Conservation (phyloP, 768 basidiomycete species). For the Phlebiopsis gigantea region DNA sequence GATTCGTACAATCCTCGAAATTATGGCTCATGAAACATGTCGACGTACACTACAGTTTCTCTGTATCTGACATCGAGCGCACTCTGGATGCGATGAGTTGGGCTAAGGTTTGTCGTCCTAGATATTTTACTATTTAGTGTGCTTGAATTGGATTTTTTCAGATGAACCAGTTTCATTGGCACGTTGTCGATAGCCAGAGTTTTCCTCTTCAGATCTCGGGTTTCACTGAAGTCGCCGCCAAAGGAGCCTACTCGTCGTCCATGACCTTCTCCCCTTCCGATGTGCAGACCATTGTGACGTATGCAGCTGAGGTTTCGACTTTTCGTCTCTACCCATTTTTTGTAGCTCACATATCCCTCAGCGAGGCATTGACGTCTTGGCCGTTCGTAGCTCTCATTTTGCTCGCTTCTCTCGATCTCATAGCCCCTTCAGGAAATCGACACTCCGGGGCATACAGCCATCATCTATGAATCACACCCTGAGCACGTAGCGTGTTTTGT, state of each 20-base stretch:
- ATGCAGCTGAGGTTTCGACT: constrained; percentile 57
- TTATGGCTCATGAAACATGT: no score
- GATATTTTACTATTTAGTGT: no score
- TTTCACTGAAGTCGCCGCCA: constrained; percentile 51
- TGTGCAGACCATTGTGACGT: constrained; percentile 54
- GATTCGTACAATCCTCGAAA: constrained; percentile 19
- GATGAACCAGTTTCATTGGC: constrained; percentile 83
- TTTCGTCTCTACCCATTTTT: background rate
- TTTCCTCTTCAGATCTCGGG: constrained; percentile 67
- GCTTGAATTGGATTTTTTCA: no score
- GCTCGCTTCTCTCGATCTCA: no score
- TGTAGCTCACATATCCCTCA: constrained; percentile 9
- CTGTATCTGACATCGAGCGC: constrained; percentile 33
- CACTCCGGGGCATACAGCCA: constrained; percentile 43
- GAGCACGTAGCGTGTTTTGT: constrained; percentile 37
- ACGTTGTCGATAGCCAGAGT: constrained; percentile 75
- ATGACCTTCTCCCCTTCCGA: constrained; percentile 51
- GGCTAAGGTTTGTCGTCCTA: constrained; percentile 40
- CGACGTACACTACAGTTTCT: constrained; percentile 26
- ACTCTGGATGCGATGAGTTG: constrained; percentile 50
- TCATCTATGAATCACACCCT: constrained; percentile 35
- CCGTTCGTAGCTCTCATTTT: constrained; percentile 21
- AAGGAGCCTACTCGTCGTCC: constrained; percentile 61
- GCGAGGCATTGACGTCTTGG: constrained; percentile 43
- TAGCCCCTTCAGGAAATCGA: constrained; percentile 41